A percentile compares a stretch with the other conserved stretches of the same genome.
Conservation (phyloP, 176 grass and related monocot genomes). For the Calamus simplicifolius region DNA sequence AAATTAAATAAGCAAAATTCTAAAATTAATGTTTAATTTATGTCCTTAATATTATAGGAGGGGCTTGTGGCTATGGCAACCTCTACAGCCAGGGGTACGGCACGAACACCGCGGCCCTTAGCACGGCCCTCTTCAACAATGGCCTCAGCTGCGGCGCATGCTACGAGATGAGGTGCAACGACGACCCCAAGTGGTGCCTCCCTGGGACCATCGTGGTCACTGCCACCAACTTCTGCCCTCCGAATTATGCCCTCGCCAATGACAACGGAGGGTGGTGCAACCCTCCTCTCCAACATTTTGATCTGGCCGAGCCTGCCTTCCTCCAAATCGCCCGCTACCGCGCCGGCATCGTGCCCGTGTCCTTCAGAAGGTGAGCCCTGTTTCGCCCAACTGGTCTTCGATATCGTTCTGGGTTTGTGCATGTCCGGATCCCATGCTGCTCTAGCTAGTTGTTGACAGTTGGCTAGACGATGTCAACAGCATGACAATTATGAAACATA, state of each 20-base stretch:
- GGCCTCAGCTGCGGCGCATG: slow-evolving; percentile 3
- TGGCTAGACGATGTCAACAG: no score
- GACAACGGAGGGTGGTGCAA: slow-evolving; percentile 12
- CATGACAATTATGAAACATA: no score
- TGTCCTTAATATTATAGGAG: no score
- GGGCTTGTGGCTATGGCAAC: slow-evolving; percentile 4
- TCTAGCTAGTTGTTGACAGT: no score
- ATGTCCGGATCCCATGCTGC: no score
- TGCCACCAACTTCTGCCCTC: slow-evolving; percentile 4
- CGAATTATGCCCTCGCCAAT: not conserved
- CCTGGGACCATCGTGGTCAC: not conserved
- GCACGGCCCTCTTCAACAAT: slow-evolving; percentile 3
- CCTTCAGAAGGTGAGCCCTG: not conserved
- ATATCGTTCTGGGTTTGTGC: no score
- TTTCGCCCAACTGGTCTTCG: no score
- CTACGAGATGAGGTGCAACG: slow-evolving; percentile 9
- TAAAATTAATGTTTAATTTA: no score
- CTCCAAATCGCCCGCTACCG: slow-evolving; percentile 4
- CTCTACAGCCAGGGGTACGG: slow-evolving; percentile 8
- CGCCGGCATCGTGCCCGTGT: not conserved
- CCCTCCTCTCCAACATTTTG: slow-evolving; percentile 2
- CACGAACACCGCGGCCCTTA: slow-evolving; percentile 3
- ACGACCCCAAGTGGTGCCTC: slow-evolving; percentile 1
- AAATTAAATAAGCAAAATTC: no score
- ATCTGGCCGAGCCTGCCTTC: slow-evolving; percentile 8